A percentile compares a stretch with the other conserved stretches of the same genome.
phyloP scores from a whole-genome alignment of 2,329 filamentous ascomycete genomes.

The Aspergillus chevalieri region DNA sequence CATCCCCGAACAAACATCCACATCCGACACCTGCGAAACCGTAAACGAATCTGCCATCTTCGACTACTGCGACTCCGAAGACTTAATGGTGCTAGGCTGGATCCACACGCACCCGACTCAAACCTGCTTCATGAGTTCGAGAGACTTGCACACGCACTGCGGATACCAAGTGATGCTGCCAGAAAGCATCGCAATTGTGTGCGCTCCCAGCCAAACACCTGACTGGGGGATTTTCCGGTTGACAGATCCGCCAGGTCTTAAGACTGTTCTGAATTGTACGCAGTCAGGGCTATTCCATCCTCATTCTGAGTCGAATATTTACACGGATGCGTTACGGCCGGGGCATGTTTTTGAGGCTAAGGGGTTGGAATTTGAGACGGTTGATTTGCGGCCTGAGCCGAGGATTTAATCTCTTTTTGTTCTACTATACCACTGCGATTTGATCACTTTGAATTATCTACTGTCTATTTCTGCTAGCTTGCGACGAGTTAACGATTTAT shows the following conservation, averaged over 20 bases:
- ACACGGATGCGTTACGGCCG: slow-evolving; percentile 65
- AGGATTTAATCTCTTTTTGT: not conserved
- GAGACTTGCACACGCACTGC: slow-evolving; percentile 87
- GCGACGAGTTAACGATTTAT: too few species aligned
- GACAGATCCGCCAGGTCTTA: slow-evolving; percentile 85
- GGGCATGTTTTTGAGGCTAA: slow-evolving; percentile 66
- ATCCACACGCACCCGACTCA: slow-evolving; percentile 97
- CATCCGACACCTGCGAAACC: slow-evolving; percentile 90
- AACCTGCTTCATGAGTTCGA: slow-evolving; percentile 94
- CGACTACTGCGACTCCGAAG: slow-evolving; percentile 79
- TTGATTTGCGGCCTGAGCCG: slow-evolving; percentile 48
- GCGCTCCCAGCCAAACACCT: slow-evolving; percentile 67
- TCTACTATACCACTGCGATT: not conserved
- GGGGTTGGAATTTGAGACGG: slow-evolving; percentile 60
- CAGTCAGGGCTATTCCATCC: slow-evolving; percentile 80
- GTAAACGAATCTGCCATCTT: slow-evolving; percentile 79
- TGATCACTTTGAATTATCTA: too few species aligned
- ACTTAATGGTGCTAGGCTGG: slow-evolving; percentile 85
- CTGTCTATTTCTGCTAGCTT: too few species aligned
- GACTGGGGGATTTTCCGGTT: slow-evolving; percentile 89
- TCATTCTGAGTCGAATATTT: slow-evolving; percentile 64
- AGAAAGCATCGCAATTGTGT: slow-evolving; percentile 95
- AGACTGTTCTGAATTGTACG: slow-evolving; percentile 73
- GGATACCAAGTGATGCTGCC: slow-evolving; percentile 95
- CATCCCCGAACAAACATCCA: slow-evolving; percentile 84